Percentiles rank a stretch among this genome's conserved stretches.
Evolutionary conservation across 2,329 filamentous ascomycete species (phyloP).

Genomic region (Fusarium sp.): DNA sequence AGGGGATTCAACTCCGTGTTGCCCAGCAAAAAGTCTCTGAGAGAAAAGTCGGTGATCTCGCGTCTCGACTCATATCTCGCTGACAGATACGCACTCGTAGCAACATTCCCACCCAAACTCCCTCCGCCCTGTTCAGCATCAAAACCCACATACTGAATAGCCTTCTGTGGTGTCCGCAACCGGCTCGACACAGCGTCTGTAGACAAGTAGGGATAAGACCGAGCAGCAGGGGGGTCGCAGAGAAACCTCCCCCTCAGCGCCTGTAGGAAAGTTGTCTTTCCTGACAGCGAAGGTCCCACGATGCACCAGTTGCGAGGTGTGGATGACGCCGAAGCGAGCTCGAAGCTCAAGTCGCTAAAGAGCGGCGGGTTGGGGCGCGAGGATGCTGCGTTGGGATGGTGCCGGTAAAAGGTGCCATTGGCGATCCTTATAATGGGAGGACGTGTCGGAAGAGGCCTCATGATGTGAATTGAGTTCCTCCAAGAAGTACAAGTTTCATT

Average conservation of each 20-base stretch:
- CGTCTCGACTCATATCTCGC: conserved; percentile 90
- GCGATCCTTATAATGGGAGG: conserved; percentile 76
- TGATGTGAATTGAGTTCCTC: conserved; percentile 39
- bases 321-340: conserved; percentile 68
- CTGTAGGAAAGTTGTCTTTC: conserved; percentile 86
- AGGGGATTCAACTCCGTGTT: conserved; percentile 85
- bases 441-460: conserved; percentile 54
- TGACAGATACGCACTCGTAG: conserved; percentile 84
- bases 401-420: conserved; percentile 86
- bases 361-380: conserved; percentile 74
- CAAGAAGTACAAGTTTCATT: conserved; percentile 16
- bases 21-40: conserved; percentile 83
- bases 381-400: conserved; percentile 70
- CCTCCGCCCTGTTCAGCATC: conserved; percentile 75
- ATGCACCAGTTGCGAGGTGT: conserved; percentile 81
- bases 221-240: conserved; percentile 78
- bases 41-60: conserved; percentile 88
- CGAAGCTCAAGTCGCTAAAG: conserved; percentile 78
- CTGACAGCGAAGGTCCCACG: conserved; percentile 80
- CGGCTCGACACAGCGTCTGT: conserved; percentile 67
- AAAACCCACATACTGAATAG: conserved; percentile 92
- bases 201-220: conserved; percentile 83
- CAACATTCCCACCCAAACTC: conserved; percentile 63
- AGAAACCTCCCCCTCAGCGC: conserved; percentile 81
- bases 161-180: conserved; percentile 70